These are phyloP conservation scores for Aleurites moluccanus DNA, from an alignment of 441 rosid species.

Conservation along the genomic window DNA sequence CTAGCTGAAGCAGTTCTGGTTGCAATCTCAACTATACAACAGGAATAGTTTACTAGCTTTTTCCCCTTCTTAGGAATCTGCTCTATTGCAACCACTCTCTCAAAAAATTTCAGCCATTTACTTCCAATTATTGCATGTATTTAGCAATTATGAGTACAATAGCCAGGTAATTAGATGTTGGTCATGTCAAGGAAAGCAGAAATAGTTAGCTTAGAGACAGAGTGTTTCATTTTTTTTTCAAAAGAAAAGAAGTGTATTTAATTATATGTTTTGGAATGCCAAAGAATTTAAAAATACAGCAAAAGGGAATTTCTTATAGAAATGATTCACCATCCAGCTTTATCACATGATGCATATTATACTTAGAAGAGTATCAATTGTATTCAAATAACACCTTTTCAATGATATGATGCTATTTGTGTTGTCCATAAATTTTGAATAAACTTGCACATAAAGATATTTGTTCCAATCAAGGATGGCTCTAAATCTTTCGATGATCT, in stretches of 20 bases:
- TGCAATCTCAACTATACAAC: not conserved
- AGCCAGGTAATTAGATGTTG: no score
- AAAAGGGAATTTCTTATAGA: no score
- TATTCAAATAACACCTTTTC: conserved; percentile 12
- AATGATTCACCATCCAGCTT: no score
- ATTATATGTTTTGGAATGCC: not conserved
- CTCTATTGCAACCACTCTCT: not conserved
- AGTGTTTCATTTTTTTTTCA: not conserved
- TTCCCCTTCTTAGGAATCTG: not conserved
- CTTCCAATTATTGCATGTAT: not conserved
- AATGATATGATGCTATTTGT: conserved; percentile 4
- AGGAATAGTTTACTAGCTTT: not conserved
- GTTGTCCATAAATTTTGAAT: conserved; percentile 16
- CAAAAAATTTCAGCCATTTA: not conserved
- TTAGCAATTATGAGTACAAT: no score
- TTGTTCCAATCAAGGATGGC: conserved; percentile 27
- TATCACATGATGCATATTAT: not conserved
- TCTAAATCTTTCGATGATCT: conserved; percentile 20
- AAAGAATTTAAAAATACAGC: not conserved
- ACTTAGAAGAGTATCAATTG: not conserved
- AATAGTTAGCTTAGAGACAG: not conserved
- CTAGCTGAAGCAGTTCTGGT: not conserved
- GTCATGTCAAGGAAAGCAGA: not conserved
- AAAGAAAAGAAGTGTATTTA: no score
- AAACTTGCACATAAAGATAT: conserved; percentile 13